Evolutionary conservation across 2,329 filamentous ascomycete genomes (phyloP), one percentile per base, ranked within the genome.

Genomic region (Venturia nashicola): DNA sequence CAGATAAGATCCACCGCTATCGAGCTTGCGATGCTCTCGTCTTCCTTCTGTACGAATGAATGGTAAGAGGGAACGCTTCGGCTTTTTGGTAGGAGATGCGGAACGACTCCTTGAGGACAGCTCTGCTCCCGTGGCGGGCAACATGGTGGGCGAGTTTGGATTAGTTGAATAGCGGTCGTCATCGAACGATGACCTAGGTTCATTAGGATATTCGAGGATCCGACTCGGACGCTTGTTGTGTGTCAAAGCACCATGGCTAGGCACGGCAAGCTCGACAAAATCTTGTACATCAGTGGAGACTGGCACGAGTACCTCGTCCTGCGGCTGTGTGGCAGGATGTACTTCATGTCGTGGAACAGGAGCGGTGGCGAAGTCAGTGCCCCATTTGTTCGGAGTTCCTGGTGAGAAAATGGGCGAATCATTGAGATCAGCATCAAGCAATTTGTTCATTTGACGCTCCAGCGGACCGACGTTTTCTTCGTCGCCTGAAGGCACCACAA

Each of bases 391-490:
- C 8, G 74, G 72, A 1, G 74, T 76, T 65, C 79, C 78, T 44
- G 76, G 76, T 2, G 77, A 78, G 4, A 73, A 68, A 2, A 74
- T 62, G 5, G 76, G 74, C 3, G 77, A 73, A 5, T 69, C 65
- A n/a, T 72, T 73, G 65, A 69, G 70, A n/a, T 74, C 73, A 57
- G 76, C 72, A 59, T 76, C 75, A 61, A 80, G 73, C 67, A 79
- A 69, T 12, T 72, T 68, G 57, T 75, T 72, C 71, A 80, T 76
- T 60, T 78, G 78, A 32, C 76, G 70, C 62, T 77, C 76, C 27
- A 81, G 70, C 6, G 79, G 77, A 8, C 77, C 78, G 23, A 73
- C 77, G 61, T 80, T 79, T 61, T 77, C 72, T 18, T 75, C 73
- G 18, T 70, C 68, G 7, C 51, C 51, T 36, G 51, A 36, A 8